phyloP scores from a whole-genome alignment of 495 filamentous ascomycete species.

The Daldinia loculata region DNA sequence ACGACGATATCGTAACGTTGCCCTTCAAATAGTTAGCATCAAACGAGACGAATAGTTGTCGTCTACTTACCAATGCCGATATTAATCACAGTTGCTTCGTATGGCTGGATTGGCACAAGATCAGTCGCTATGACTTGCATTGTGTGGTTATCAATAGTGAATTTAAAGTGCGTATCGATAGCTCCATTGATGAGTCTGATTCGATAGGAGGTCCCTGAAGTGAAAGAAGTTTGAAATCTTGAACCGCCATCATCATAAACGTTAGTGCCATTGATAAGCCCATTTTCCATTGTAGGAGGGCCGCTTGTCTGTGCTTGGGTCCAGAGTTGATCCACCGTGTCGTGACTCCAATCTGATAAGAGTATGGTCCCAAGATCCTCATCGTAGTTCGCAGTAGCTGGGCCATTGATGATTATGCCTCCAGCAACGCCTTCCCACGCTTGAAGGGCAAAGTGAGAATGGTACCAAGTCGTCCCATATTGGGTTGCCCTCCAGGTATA shows the following conservation, averaged over 20 bases:
- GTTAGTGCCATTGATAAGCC: constrained; percentile 63
- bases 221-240: constrained; percentile 54
- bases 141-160: constrained; percentile 61
- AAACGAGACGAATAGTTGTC: too few species aligned
- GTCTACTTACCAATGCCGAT: constrained; percentile 62
- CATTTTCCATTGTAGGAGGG: constrained; percentile 55
- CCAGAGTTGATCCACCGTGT: constrained; percentile 52
- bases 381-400: constrained; percentile 60
- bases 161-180: constrained; percentile 58
- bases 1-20: constrained; percentile 75
- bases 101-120: constrained; percentile 60
- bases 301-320: constrained; percentile 45
- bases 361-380: constrained; percentile 59
- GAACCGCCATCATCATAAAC: constrained; percentile 50
- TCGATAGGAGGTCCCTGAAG: constrained; percentile 56
- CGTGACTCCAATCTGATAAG: constrained; percentile 60
- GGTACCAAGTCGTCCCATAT: constrained; percentile 72
- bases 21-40: constrained; percentile 43
- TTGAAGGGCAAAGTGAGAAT: constrained; percentile 67
- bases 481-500: constrained; percentile 62
- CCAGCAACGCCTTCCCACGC: constrained; percentile 61
- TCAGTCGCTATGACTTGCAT: constrained; percentile 60
- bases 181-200: constrained; percentile 66
- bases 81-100: constrained; percentile 51
- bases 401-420: constrained; percentile 58